These are phyloP conservation scores for Isoetes engelmannii DNA, from an alignment of 83 land plant species.

Conservation along the genomic window DNA sequence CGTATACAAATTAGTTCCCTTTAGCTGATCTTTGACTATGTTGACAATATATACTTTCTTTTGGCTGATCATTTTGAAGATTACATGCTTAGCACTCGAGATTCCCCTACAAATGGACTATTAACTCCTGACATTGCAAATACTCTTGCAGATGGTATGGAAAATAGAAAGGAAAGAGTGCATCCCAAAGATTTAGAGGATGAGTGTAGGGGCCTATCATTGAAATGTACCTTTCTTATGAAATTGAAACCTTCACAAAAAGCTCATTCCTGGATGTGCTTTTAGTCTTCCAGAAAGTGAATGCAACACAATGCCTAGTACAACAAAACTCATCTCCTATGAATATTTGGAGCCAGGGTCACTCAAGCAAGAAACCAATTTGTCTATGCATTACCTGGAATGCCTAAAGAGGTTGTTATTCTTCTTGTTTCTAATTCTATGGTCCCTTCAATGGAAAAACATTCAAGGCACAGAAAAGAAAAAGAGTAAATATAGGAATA, in stretches of 20 bases:
- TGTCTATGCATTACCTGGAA: too few relatives aligned
- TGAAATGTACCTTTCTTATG: neutral
- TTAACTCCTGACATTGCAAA: slow-evolving; percentile 5
- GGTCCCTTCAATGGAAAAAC: too few relatives aligned
- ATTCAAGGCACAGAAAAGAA: too few relatives aligned
- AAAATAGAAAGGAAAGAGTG: slow-evolving; percentile 2
- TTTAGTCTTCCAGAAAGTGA: slow-evolving; percentile 3
- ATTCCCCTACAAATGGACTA: slow-evolving; percentile 10
- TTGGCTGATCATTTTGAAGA: slow-evolving; percentile 3
- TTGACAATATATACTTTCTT: too few relatives aligned
- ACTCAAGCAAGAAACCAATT: too few relatives aligned
- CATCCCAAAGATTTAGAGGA: slow-evolving; percentile 10
- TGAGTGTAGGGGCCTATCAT: slow-evolving; percentile 8
- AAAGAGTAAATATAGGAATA: too few relatives aligned
- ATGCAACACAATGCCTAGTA: slow-evolving; percentile 2
- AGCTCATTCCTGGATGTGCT: neutral
- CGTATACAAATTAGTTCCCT: slow-evolving; percentile 5
- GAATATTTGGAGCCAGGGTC: too few relatives aligned
- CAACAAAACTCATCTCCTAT: slow-evolving; percentile 9
- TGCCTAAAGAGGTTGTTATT: too few relatives aligned
- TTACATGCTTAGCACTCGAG: slow-evolving; percentile 5
- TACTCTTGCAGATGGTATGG: slow-evolving; percentile 8
- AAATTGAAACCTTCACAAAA: neutral
- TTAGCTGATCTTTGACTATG: too few relatives aligned
- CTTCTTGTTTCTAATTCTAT: too few relatives aligned